A percentile compares a stretch with the other conserved stretches of the same genome.
These are phyloP conservation scores for Mycena galericulata DNA, from an alignment of 768 basidiomycete species.

Conservation along the genomic window DNA sequence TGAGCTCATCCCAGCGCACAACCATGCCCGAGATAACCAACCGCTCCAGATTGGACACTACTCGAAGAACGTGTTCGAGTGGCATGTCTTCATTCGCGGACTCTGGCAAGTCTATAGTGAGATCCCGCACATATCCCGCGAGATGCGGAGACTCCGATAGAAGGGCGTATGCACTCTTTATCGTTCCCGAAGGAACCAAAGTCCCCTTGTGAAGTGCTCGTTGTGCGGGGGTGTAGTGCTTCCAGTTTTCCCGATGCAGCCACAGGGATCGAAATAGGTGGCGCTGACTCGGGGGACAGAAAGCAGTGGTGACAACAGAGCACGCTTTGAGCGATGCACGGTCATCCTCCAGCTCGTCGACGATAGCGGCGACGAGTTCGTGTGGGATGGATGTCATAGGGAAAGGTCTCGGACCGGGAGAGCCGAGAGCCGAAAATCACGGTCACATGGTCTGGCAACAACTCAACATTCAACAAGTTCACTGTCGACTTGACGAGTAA, in stretches of 20 bases:
- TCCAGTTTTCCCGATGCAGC: constrained; percentile 25
- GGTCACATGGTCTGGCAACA: too few species aligned
- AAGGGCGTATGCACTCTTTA: neutral
- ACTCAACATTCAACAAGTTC: too few species aligned
- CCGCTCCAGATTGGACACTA: constrained; percentile 18
- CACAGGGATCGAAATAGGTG: constrained; percentile 27
- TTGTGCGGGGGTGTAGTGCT: constrained; percentile 6
- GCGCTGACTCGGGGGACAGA: constrained; percentile 22
- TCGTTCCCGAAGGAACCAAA: constrained; percentile 12
- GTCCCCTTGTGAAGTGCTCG: constrained; percentile 14
- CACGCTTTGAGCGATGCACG: constrained; percentile 18
- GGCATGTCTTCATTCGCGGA: constrained; percentile 25
- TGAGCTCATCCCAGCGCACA: constrained; percentile 20
- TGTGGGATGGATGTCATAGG: constrained; percentile 10
- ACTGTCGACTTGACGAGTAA: too few species aligned
- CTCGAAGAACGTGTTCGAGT: constrained; percentile 3
- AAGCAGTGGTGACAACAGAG: too few species aligned
- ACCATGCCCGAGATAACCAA: constrained; percentile 22
- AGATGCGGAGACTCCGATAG: constrained; percentile 24
- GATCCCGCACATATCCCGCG: constrained; percentile 19
- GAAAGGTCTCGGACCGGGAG: neutral
- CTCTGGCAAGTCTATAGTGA: too few species aligned
- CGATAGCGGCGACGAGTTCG: constrained; percentile 28
- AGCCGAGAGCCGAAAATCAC: neutral
- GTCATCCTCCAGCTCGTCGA: constrained; percentile 33